Evolutionary conservation across 495 filamentous ascomycete species (phyloP).

Genomic region (Aspergillus cavernicola): DNA sequence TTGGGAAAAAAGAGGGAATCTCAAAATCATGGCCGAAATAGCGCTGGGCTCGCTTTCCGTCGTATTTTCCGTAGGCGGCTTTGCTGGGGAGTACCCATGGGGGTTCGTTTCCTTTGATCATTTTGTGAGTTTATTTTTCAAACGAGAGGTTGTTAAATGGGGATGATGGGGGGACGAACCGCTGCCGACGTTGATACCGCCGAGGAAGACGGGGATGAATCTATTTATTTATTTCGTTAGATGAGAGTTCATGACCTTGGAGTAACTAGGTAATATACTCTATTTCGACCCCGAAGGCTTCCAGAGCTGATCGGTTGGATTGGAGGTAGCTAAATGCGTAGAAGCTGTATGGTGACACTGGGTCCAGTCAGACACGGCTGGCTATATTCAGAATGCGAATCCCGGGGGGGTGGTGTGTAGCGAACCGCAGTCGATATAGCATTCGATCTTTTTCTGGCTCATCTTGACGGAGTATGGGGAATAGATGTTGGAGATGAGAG

Average conservation of each 20-base stretch:
- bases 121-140: too few species aligned
- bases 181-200: slow-evolving; percentile 62
- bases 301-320: slow-evolving; percentile 49
- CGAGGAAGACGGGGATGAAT: slow-evolving; percentile 68
- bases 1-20: too few species aligned
- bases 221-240: slow-evolving; percentile 28
- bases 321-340: slow-evolving; percentile 56
- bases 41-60: too few species aligned
- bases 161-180: slow-evolving; percentile 50
- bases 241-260: not conserved
- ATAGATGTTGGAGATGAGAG: too few species aligned
- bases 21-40: too few species aligned
- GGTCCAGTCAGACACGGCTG: not conserved
- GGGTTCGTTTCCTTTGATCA: too few species aligned
- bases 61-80: too few species aligned
- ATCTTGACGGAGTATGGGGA: too few species aligned
- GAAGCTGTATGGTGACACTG: slow-evolving; percentile 70
- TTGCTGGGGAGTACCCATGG: too few species aligned
- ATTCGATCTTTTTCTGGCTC: slow-evolving; percentile 59
- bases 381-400: not conserved
- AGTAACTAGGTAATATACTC: slow-evolving; percentile 43
- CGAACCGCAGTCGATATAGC: slow-evolving; percentile 57
- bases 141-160: too few species aligned
- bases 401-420: too few species aligned
- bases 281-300: slow-evolving; percentile 54